These are phyloP conservation scores for Trametes cingulata DNA, from an alignment of 768 basidiomycete genomes.

Conservation along the genomic window DNA sequence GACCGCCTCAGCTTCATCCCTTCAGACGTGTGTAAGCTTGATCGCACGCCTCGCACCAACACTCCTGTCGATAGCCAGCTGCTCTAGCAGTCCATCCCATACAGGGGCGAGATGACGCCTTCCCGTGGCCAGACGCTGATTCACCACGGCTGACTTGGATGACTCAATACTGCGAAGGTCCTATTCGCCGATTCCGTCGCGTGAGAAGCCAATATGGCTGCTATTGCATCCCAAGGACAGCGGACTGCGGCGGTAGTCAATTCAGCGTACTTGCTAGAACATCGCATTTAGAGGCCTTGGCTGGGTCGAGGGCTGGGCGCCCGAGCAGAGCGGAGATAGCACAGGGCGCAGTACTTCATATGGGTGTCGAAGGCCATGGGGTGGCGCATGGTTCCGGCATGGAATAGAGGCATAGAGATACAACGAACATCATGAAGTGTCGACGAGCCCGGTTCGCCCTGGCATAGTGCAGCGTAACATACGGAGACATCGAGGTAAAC, in stretches of 20 bases:
- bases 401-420: slow-evolving; percentile 27
- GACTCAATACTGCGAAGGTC: too few species aligned
- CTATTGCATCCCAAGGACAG: too few species aligned
- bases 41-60: neutral
- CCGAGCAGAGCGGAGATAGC: neutral
- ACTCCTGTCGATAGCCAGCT: neutral
- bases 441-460: slow-evolving; percentile 14
- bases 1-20: too few species aligned
- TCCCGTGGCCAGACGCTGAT: too few species aligned
- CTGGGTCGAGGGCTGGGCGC: too few species aligned
- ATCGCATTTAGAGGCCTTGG: too few species aligned
- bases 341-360: neutral
- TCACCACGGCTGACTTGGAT: too few species aligned
- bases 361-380: neutral
- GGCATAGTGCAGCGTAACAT: slow-evolving; percentile 14
- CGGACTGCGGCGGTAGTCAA: too few species aligned
- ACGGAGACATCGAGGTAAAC: slow-evolving; percentile 7
- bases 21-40: neutral
- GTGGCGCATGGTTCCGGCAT: slow-evolving; percentile 19
- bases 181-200: too few species aligned
- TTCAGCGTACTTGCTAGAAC: neutral
- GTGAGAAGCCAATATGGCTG: too few species aligned
- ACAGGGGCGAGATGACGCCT: too few species aligned
- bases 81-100: too few species aligned
- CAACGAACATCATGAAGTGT: slow-evolving; percentile 27